phyloP scores from a whole-genome alignment of 371 early-diverging fungal genomes.

The Mucor lusitanicus region DNA sequence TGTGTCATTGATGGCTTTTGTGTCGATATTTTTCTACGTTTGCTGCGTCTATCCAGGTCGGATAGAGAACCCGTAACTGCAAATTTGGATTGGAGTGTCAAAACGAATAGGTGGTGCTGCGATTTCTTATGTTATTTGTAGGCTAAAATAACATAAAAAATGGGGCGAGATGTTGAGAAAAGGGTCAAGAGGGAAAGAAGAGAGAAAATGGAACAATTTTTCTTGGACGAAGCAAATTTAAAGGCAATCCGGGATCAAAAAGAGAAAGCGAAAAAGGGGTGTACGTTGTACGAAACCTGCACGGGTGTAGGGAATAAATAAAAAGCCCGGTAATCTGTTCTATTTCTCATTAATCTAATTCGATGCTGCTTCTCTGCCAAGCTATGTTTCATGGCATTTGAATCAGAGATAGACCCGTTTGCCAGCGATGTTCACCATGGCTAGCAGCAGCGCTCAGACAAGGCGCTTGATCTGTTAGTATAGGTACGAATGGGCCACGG shows the following conservation, averaged over 20 bases:
- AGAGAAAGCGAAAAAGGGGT: not conserved
- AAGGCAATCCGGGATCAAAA: conserved; percentile 3
- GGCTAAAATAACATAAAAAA: not conserved
- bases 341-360: not conserved
- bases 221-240: not conserved
- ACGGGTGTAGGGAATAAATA: not conserved
- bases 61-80: conserved; percentile 16
- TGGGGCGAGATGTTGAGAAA: not conserved
- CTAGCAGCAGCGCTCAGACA: too few relatives aligned
- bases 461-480: not conserved
- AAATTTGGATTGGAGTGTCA: conserved; percentile 21
- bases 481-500: not conserved
- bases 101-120: conserved; percentile 9
- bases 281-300: conserved; percentile 1
- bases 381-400: too few relatives aligned
- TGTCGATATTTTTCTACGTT: conserved; percentile 20
- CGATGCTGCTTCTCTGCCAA: too few relatives aligned
- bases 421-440: too few relatives aligned
- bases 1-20: not conserved
- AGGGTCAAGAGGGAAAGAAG: not conserved
- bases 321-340: not conserved
- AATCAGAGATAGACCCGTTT: too few relatives aligned
- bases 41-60: conserved; percentile 19
- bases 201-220: not conserved
- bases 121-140: not conserved